Conservation (phyloP, 108 stramenopile species). For the Fistulifera pelliculosa region DNA sequence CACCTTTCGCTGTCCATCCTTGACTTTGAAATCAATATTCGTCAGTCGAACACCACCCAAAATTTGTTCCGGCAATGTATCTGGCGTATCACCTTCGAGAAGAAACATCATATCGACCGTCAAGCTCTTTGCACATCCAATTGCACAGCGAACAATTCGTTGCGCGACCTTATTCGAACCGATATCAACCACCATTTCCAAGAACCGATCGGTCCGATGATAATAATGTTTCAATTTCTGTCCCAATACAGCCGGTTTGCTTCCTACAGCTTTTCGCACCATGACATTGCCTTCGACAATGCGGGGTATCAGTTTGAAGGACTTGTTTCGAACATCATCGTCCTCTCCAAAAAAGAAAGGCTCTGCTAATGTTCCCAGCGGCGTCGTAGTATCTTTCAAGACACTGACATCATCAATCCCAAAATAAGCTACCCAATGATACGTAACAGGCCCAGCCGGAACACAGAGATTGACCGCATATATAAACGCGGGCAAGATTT, state of each 20-base stretch:
- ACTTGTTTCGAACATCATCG: constrained; percentile 59
- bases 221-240: constrained; percentile 86
- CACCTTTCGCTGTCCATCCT: too few species aligned
- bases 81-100: constrained; percentile 49
- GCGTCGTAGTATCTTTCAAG: constrained; percentile 25
- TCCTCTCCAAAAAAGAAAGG: constrained; percentile 65
- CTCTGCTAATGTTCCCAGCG: constrained; percentile 54
- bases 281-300: constrained; percentile 91
- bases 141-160: constrained; percentile 60
- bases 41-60: constrained; percentile 62
- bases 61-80: constrained; percentile 78
- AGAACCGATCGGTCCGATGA: constrained; percentile 59
- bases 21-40: constrained; percentile 56
- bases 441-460: constrained; percentile 40
- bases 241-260: constrained; percentile 85
- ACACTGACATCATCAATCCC: constrained; percentile 56
- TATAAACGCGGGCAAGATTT: constrained; percentile 57
- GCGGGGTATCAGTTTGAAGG: constrained; percentile 88
- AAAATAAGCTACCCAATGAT: constrained; percentile 70
- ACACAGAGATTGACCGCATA: constrained; percentile 69
- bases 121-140: constrained; percentile 73
- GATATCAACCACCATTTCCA: constrained; percentile 88
- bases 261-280: constrained; percentile 82
- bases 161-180: constrained; percentile 66
- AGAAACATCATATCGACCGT: constrained; percentile 86